Evolutionary conservation across 2,329 filamentous ascomycete species (phyloP).

Genomic region (Phialemonium atrogriseum): DNA sequence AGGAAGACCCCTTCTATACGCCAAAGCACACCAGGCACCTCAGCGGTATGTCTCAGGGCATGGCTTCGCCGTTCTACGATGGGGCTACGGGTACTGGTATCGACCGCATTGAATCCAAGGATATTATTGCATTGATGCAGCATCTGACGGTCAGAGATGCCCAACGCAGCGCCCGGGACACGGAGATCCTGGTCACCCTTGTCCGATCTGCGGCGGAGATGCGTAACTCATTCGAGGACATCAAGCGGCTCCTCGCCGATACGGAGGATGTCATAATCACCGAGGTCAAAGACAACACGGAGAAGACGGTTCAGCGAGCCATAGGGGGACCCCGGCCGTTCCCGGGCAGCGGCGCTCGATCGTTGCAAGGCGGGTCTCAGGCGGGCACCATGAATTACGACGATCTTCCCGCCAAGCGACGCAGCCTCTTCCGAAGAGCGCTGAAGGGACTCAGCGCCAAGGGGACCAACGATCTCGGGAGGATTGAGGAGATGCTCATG

Average conservation of each 20-base stretch:
- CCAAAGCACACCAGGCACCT: conserved; percentile 57
- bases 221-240: conserved; percentile 91
- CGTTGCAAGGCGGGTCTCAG: conserved; percentile 46
- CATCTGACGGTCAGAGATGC: conserved; percentile 96
- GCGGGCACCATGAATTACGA: conserved; percentile 39
- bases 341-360: conserved; percentile 57
- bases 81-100: conserved; percentile 79
- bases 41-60: conserved; percentile 86
- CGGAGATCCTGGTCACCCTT: conserved; percentile 89
- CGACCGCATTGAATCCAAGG: conserved; percentile 88
- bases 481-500: conserved; percentile 87
- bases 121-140: conserved; percentile 96
- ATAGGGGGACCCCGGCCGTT: conserved; percentile 81
- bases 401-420: conserved; percentile 65
- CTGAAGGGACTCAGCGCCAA: conserved; percentile 83
- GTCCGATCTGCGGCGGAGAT: conserved; percentile 93
- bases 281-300: conserved; percentile 79
- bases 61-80: conserved; percentile 85
- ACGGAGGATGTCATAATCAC: conserved; percentile 86
- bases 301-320: conserved; percentile 72
- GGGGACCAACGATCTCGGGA: conserved; percentile 76
- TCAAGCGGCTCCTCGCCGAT: conserved; percentile 85
- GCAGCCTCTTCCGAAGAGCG: conserved; percentile 91
- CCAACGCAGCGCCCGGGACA: conserved; percentile 90
- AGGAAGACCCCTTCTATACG: conserved; percentile 60